phyloP scores from a whole-genome alignment of 2,329 filamentous ascomycete species.

The Colletotrichum limetticola region DNA sequence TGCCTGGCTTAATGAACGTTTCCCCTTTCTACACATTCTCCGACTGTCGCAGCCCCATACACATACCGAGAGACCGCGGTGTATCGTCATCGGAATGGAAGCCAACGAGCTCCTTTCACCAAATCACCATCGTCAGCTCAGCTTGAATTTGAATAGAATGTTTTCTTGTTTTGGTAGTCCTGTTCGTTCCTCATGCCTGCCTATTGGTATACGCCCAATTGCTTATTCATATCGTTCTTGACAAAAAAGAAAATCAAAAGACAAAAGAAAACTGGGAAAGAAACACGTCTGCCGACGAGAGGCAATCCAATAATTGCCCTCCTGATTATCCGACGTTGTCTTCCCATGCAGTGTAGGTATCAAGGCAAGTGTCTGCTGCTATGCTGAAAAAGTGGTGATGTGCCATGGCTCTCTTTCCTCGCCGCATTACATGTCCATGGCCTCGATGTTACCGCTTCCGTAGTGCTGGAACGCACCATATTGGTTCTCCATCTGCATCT shows the following conservation, averaged over 20 bases:
- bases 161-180: background rate
- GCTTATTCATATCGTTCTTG: constrained; percentile 11
- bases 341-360: constrained; percentile 18
- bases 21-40: too few species aligned
- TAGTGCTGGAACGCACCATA: constrained; percentile 71
- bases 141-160: background rate
- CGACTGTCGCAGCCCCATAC: too few species aligned
- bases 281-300: background rate
- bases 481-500: constrained; percentile 73
- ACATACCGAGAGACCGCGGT: too few species aligned
- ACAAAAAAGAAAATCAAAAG: constrained; percentile 5
- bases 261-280: background rate
- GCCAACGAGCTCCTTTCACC: background rate
- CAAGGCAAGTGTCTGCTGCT: constrained; percentile 16
- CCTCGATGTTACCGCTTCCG: constrained; percentile 56
- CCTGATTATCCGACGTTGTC: background rate
- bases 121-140: background rate
- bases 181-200: constrained; percentile 29
- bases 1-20: too few species aligned
- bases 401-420: constrained; percentile 35
- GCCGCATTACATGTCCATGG: constrained; percentile 56
- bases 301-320: background rate
- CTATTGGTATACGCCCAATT: constrained; percentile 25
- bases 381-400: constrained; percentile 8
- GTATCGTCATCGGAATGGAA: background rate